A percentile compares a stretch with the other conserved stretches of the same genome.
phyloP scores from a whole-genome alignment of 805 yeast species.

The Saturnispora dispora region DNA sequence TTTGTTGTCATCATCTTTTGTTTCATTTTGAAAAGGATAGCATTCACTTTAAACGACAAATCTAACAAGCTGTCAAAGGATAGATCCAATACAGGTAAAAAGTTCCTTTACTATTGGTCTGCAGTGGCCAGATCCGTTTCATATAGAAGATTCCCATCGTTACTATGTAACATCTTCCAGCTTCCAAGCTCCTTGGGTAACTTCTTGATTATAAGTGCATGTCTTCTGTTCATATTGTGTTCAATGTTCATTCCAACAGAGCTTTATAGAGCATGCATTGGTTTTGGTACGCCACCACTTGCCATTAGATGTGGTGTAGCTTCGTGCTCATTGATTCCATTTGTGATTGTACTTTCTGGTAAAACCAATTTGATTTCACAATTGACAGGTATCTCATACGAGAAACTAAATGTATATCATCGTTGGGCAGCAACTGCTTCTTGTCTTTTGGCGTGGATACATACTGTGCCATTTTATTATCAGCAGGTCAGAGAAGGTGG shows the following conservation, averaged over 20 bases:
- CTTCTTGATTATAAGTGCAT: conserved; percentile 26
- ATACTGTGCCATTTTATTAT: conserved; percentile 40
- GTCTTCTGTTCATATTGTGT: conserved; percentile 27
- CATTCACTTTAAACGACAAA: conserved; percentile 16
- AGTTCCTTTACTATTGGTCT: conserved; percentile 15
- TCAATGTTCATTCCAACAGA: conserved; percentile 36
- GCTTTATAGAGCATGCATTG: conserved; percentile 43
- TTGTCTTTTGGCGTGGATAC: conserved; percentile 37
- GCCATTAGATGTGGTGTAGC: conserved; percentile 45
- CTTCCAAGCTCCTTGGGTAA: conserved; percentile 31
- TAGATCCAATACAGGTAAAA: conserved; percentile 1
- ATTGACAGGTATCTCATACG: conserved; percentile 47
- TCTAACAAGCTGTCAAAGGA: conserved; percentile 2
- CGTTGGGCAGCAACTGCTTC: conserved; percentile 38
- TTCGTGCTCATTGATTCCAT: conserved; percentile 43
- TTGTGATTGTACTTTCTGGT: conserved; percentile 41
- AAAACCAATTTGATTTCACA: conserved; percentile 41
- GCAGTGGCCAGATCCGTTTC: conserved; percentile 27
- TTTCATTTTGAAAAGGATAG: conserved; percentile 26
- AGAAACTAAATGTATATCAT: conserved; percentile 43
- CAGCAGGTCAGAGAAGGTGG: conserved; percentile 45
- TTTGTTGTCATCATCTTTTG: conserved; percentile 30
- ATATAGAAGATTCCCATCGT: conserved; percentile 27
- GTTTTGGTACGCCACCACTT: conserved; percentile 53
- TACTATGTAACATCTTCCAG: conserved; percentile 30